phyloP scores from a whole-genome alignment of 2,329 filamentous ascomycete genomes.

The Penicillium sp. region DNA sequence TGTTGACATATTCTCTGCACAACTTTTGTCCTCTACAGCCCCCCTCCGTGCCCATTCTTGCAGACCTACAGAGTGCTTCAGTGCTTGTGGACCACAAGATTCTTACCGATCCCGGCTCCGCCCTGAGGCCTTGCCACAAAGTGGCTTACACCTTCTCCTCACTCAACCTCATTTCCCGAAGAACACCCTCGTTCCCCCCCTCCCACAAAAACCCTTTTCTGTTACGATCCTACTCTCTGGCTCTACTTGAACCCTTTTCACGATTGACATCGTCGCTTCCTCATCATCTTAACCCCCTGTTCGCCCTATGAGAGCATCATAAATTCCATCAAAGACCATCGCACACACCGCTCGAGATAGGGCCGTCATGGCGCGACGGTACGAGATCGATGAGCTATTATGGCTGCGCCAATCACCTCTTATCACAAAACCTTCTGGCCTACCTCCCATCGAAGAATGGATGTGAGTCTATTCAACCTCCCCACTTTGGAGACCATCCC shows the following conservation, averaged over 20 bases:
- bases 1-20: neutral
- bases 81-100: neutral
- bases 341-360: conserved; percentile 23
- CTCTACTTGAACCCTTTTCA: neutral
- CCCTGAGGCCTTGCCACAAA: conserved; percentile 27
- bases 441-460: conserved; percentile 90
- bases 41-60: neutral
- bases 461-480: conserved; percentile 62
- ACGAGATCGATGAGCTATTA: conserved; percentile 74
- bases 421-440: conserved; percentile 73
- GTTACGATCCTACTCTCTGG: neutral
- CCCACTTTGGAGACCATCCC: conserved; percentile 8
- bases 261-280: neutral
- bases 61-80: neutral
- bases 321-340: conserved; percentile 25
- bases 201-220: neutral
- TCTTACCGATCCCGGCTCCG: conserved; percentile 23
- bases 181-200: neutral
- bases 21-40: neutral
- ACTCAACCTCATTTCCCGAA: conserved; percentile 16
- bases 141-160: conserved; percentile 28
- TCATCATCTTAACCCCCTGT: neutral
- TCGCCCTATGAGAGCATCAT: conserved; percentile 32
- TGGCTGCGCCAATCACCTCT: conserved; percentile 78
- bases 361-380: conserved; percentile 56